Evolutionary conservation across 805 yeast genomes (phyloP), one percentile per base, ranked within the genome.

Genomic region (Saccharomycopsis vini): DNA sequence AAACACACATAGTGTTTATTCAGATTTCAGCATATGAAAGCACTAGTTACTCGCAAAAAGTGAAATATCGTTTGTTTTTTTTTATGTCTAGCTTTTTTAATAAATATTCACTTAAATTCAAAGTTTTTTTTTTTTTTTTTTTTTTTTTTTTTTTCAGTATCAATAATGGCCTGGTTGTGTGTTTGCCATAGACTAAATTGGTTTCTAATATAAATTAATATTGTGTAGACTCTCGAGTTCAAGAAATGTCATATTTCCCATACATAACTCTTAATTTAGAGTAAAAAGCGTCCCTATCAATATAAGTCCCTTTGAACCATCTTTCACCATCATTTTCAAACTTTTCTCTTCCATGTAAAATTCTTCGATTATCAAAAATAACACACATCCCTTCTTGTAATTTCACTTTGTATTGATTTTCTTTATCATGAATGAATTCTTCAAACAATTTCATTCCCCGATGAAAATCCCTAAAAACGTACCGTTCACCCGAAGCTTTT

Each of bases 241-340:
- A n/a, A 26, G 7, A 7, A 26, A 45, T 39, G 5, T 39, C 42
- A 46, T 49, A 51, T 39, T 52, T 49, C 37, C 55, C 59, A 32
- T 56, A 60, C 30, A 61, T 33, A 20, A 59, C 62, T 52, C 79
- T 65, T 34, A 78, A 56, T 50, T 68, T 75, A 12, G 88, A 80
- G 48, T 76, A 63, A 58, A 69, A 80, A 29, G 83, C 68, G 56
- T 83, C 92, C 12, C 75, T 76, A 55, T 83, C 90, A 26, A 80
- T 61, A 56, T 82, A 83, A 41, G 85, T 74, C 1, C 90, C 90
- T 69, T 79, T 78, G 43, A 83, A 62, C 83, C 87, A 79, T 48
- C 92, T 67, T 28, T 64, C 67, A 5, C 71, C 68, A 44, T 67
- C 69, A 50, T 4, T 7, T 68, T 71, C 40, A 28, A 45, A 45